Percentiles rank a stretch among this genome's conserved stretches.
Evolutionary conservation across 2,329 filamentous ascomycete genomes (phyloP).

Genomic region (Trichoderma afroharzianum): DNA sequence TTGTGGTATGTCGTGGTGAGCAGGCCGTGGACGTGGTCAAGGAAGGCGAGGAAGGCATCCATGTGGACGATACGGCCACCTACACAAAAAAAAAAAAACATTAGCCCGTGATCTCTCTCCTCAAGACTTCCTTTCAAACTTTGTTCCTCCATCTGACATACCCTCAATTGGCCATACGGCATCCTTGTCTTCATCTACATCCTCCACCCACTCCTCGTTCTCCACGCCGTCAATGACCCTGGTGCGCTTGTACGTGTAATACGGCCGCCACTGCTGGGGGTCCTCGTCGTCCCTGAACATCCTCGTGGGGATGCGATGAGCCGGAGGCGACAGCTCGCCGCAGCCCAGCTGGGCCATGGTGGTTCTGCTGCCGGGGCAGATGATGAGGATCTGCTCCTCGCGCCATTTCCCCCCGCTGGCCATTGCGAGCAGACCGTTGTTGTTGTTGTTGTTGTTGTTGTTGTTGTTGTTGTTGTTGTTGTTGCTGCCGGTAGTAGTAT

Average conservation of each 20-base stretch:
- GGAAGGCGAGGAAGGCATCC: slow-evolving; percentile 87
- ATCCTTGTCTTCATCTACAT: slow-evolving; percentile 80
- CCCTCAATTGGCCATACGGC: slow-evolving; percentile 81
- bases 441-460: background rate
- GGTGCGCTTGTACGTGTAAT: slow-evolving; percentile 67
- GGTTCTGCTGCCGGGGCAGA: slow-evolving; percentile 81
- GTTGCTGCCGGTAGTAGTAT: background rate
- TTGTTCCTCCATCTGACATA: slow-evolving; percentile 27
- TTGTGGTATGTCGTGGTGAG: slow-evolving; percentile 93
- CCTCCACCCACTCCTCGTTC: slow-evolving; percentile 78
- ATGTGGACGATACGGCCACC: slow-evolving; percentile 84
- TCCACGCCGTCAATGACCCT: slow-evolving; percentile 47
- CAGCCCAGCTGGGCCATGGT: slow-evolving; percentile 90
- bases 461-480: background rate
- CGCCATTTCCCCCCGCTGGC: slow-evolving; percentile 58
- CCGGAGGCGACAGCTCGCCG: slow-evolving; percentile 86
- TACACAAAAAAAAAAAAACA: too few species aligned
- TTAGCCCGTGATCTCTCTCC: background rate
- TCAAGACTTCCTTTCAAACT: background rate
- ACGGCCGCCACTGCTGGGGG: slow-evolving; percentile 66
- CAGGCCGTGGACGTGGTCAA: slow-evolving; percentile 86
- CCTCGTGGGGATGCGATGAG: slow-evolving; percentile 80
- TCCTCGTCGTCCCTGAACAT: slow-evolving; percentile 91
- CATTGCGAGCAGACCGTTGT: slow-evolving; percentile 38
- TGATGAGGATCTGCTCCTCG: slow-evolving; percentile 64